These are phyloP conservation scores for Penicillium corylophilum DNA, from an alignment of 2,329 filamentous ascomycete species.

Conservation along the genomic window DNA sequence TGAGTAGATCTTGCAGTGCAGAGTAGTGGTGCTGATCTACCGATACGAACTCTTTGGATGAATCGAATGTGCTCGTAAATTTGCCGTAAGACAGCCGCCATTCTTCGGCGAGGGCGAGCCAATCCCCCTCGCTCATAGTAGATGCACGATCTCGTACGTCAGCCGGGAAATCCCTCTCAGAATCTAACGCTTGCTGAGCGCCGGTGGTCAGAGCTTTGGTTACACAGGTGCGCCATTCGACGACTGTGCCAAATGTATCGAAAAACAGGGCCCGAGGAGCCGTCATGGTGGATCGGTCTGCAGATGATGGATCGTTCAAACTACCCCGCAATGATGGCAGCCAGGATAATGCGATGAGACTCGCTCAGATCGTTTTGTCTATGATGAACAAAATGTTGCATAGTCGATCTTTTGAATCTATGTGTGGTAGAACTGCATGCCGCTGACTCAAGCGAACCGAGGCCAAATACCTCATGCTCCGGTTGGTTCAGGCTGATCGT, in stretches of 20 bases:
- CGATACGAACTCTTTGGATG: slow-evolving; percentile 58
- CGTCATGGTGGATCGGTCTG: slow-evolving; percentile 21
- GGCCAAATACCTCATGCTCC: not conserved
- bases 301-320: not conserved
- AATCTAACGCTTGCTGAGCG: slow-evolving; percentile 50
- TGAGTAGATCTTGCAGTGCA: slow-evolving; percentile 60
- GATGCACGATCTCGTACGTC: slow-evolving; percentile 50
- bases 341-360: not conserved
- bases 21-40: slow-evolving; percentile 71
- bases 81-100: slow-evolving; percentile 66
- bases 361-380: not conserved
- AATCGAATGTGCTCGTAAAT: slow-evolving; percentile 55
- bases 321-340: not conserved
- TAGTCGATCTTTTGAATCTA: not conserved
- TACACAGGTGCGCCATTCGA: slow-evolving; percentile 73
- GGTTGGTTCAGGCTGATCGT: slow-evolving; percentile 14
- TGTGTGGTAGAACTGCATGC: not conserved
- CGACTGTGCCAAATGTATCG: slow-evolving; percentile 58
- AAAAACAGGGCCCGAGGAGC: slow-evolving; percentile 32
- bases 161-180: slow-evolving; percentile 47
- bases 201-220: slow-evolving; percentile 56
- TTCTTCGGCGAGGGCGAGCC: slow-evolving; percentile 64
- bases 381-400: too few species aligned
- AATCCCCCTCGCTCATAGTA: slow-evolving; percentile 57
- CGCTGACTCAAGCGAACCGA: slow-evolving; percentile 5